These are phyloP conservation scores for Blastobotrys niveus DNA, from an alignment of 1,139 yeast genomes.

Conservation along the genomic window DNA sequence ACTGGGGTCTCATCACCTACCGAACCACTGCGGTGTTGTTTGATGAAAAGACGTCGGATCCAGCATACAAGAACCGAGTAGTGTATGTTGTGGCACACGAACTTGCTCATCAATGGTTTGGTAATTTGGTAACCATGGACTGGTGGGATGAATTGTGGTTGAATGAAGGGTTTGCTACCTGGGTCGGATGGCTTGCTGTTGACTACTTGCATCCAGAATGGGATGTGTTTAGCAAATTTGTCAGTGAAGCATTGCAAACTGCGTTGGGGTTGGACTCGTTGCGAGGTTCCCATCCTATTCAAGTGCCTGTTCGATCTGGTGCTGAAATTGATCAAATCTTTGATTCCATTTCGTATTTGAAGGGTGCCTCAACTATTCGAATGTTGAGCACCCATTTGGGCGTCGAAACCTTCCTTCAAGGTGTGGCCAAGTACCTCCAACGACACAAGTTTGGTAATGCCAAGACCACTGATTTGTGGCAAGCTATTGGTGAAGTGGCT, in stretches of 20 bases:
- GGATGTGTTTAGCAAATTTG: slow-evolving; percentile 76
- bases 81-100: slow-evolving; percentile 88
- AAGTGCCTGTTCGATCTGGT: slow-evolving; percentile 75
- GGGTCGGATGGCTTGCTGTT: slow-evolving; percentile 81
- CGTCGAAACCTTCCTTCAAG: slow-evolving; percentile 65
- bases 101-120: slow-evolving; percentile 92
- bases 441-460: slow-evolving; percentile 72
- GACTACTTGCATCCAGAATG: slow-evolving; percentile 77
- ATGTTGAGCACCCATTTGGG: slow-evolving; percentile 78
- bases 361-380: slow-evolving; percentile 73
- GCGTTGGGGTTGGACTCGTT: slow-evolving; percentile 69
- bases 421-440: slow-evolving; percentile 68
- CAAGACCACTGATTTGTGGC: slow-evolving; percentile 75
- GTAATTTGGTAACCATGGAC: slow-evolving; percentile 85
- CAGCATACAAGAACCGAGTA: slow-evolving; percentile 66
- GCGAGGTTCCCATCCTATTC: slow-evolving; percentile 80
- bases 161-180: slow-evolving; percentile 88
- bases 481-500: slow-evolving; percentile 62
- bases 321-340: slow-evolving; percentile 83
- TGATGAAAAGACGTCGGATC: slow-evolving; percentile 61
- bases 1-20: slow-evolving; percentile 82
- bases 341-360: slow-evolving; percentile 77
- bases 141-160: slow-evolving; percentile 96
- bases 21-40: slow-evolving; percentile 70
- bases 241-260: slow-evolving; percentile 60